Evolutionary conservation across 805 yeast species (phyloP).

Genomic region (Kodamaea neixiangensis): DNA sequence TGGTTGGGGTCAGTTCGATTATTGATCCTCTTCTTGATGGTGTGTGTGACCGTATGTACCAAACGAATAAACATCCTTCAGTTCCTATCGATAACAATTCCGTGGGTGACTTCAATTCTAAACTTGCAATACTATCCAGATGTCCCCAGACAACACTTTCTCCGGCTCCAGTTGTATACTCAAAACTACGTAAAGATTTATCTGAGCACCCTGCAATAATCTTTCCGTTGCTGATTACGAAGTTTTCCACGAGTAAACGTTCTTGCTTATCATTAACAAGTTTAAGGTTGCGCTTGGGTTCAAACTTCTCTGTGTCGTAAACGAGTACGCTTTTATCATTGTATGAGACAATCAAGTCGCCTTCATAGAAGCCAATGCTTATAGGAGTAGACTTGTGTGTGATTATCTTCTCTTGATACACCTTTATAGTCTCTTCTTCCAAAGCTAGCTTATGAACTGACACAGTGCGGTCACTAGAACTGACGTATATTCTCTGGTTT

Average conservation of each 20-base stretch:
- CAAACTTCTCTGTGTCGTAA: conserved; percentile 26
- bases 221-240: conserved; percentile 31
- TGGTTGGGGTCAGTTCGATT: neutral
- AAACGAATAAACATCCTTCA: conserved; percentile 57
- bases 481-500: conserved; percentile 43
- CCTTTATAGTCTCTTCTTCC: conserved; percentile 19
- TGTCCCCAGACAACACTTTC: conserved; percentile 56
- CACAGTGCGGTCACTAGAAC: conserved; percentile 63
- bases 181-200: conserved; percentile 55
- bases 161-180: conserved; percentile 47
- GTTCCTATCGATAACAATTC: conserved; percentile 46
- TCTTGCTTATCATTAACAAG: conserved; percentile 39
- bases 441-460: conserved; percentile 49
- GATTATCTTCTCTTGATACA: conserved; percentile 46
- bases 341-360: conserved; percentile 52
- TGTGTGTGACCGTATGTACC: conserved; percentile 32
- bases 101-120: conserved; percentile 5
- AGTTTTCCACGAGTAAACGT: conserved; percentile 46
- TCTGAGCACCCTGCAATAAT: conserved; percentile 53
- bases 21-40: neutral
- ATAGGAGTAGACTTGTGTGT: conserved; percentile 54
- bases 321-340: conserved; percentile 50
- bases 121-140: conserved; percentile 40
- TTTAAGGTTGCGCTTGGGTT: conserved; percentile 35
- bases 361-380: conserved; percentile 34